Evolutionary conservation across 768 basidiomycete genomes (phyloP), one percentile per base, ranked within the genome.

Genomic region (Exsudoporus frostii): DNA sequence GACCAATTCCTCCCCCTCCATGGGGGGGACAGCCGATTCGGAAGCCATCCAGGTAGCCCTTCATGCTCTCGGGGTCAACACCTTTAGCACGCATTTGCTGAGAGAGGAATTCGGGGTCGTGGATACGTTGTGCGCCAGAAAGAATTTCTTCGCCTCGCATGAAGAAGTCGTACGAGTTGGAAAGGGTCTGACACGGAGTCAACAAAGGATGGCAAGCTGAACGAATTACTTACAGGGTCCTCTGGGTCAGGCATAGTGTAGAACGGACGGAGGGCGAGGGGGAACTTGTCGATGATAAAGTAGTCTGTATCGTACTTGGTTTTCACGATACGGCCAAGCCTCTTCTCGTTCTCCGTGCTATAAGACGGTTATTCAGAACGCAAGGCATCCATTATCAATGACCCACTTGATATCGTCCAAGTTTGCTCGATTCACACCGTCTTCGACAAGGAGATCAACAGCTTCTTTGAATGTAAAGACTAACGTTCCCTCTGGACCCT

Each of bases 141-240:
- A 98, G 79, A 65, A 99, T 98, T 72, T 99, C 97, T 73, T 99
- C 94, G 11, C 97, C 97, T 30, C 97, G 84, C 96, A 99, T 98
- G 82, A 99, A 98, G 76, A 99, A 98, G 74, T 99, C 97, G 72
- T 98, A 99, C 22, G 97, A 98, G 73, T 98, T 98, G 46, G 97
- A 98, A 37, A 97, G 77, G 8, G 83, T 85, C 88, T 95, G 63
- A 20, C 29, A 27, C 33, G 19, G 10, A 48, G 29, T 56, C 20
- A 55, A 60, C 33, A 41, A 17, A 27, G 2, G 17, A 30, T 32
- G 39, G 30, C 37, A 32, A 56, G 43, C 40, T 25, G 25, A 34
- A 47, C 55, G 17, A 46, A 37, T 42, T 27, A 73, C 85, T 61
- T 61, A 93, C 92, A 7, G 90, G 85, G 72, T 98, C 88, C 57